phyloP scores from a whole-genome alignment of 352 stramenopile species.

The Phytophthora ramorum region DNA sequence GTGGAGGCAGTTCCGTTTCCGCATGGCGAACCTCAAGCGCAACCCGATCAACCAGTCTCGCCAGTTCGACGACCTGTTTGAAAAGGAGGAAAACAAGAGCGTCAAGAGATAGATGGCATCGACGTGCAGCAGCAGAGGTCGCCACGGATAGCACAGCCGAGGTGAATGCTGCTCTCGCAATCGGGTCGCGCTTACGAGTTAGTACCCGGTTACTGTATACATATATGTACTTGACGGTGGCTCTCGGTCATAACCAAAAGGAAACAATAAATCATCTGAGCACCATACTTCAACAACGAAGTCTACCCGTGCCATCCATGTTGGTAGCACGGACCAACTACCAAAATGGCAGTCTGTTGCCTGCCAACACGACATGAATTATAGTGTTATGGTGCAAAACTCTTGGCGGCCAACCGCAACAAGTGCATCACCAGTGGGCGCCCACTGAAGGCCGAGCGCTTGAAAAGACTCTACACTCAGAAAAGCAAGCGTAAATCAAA shows the following conservation, averaged over 20 bases:
- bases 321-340: too few species aligned
- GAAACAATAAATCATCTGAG: neutral
- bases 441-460: constrained; percentile 71
- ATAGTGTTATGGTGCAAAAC: constrained; percentile 73
- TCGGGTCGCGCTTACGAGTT: neutral
- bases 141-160: neutral
- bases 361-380: constrained; percentile 7
- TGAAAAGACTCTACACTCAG: constrained; percentile 64
- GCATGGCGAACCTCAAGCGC: constrained; percentile 65
- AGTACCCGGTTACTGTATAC: neutral
- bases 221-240: neutral
- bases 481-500: constrained; percentile 5
- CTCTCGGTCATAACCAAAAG: neutral
- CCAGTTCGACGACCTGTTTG: constrained; percentile 64
- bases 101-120: constrained; percentile 49
- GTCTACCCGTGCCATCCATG: too few species aligned
- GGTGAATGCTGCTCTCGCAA: neutral
- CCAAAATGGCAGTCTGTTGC: too few species aligned
- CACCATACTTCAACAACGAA: neutral
- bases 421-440: constrained; percentile 55
- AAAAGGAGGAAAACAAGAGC: constrained; percentile 61
- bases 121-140: neutral
- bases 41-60: constrained; percentile 69
- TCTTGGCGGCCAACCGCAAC: constrained; percentile 67
- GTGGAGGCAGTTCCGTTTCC: constrained; percentile 74